Base-by-base conservation (phyloP, 306 rosid species). In the Fragaria nilgerrensis region DNA sequence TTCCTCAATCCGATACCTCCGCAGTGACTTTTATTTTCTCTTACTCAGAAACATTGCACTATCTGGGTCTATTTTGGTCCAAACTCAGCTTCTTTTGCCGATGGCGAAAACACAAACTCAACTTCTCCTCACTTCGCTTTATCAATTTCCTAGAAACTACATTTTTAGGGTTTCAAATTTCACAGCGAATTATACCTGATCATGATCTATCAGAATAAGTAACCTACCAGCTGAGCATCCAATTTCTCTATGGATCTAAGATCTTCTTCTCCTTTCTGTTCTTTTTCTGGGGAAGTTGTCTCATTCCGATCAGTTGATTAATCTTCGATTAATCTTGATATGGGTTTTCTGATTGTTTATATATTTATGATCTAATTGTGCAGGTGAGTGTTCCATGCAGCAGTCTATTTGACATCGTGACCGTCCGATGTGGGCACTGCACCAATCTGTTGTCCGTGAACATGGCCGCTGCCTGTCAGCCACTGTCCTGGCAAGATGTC, bases 361-460 rank as follows among this genome's bases (percentile, higher is more conserved):
- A 29, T 62, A 29, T 19, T 29, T 22, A 2, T 36, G 58, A 36
- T 9, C 50, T 20, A 53, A 16, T 1, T 61, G 39, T 70, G 83
- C 91, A 96, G 99, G 99, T 96, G 88, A 96, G 99, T 79, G 99
- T 96, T 88, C 99, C 99, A 93, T 96, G 96, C 98, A 89, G 89
- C 74, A 92, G 85, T 85, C 79, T 96, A 62, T 84, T 89, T 75
- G 99, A 96, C 87, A 92, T 91, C 12, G 99, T 96, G 87, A 96
- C 99, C 72, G 98, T 96, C 80, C 92, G 99, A 87, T 96, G 99
- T 74, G 99, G 99, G 23, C 99, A 93, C 92, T 96, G 99, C 89
- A 89, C 93, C 75, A 96, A 96, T 89, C 88, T 96, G n/a, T 96
- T 97, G 99, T 91, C 99, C 76, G 98, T 96, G 76, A 96, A 96